Percentiles rank a stretch among this genome's conserved stretches.
Evolutionary conservation across 2,329 filamentous ascomycete species (phyloP).

Genomic region (Zasmidium cellare): DNA sequence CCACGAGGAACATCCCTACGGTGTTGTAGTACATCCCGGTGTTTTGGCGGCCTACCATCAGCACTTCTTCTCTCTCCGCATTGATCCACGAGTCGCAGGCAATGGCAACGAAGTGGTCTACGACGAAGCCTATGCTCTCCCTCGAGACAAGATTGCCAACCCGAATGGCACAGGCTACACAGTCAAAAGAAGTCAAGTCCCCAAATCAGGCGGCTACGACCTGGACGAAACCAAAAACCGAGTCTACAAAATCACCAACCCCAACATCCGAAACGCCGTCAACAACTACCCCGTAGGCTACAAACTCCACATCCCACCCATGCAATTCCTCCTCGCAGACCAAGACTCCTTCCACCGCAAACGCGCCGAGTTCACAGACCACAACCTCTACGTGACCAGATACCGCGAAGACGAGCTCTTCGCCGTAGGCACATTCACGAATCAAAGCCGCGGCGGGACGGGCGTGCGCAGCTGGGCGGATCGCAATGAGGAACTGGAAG

Average conservation of each 20-base stretch:
- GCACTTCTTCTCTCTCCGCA: constrained; percentile 65
- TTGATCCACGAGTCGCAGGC: constrained; percentile 51
- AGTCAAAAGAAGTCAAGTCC: constrained; percentile 48
- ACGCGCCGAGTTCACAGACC: constrained; percentile 59
- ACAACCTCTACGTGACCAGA: constrained; percentile 60
- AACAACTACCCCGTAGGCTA: constrained; percentile 51
- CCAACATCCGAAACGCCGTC: constrained; percentile 45
- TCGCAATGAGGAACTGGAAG: constrained; percentile 51
- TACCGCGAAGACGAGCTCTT: constrained; percentile 61
- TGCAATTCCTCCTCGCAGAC: constrained; percentile 54
- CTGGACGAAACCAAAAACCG: constrained; percentile 46
- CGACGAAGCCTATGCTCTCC: constrained; percentile 59
- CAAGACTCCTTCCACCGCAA: constrained; percentile 57
- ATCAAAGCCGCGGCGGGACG: constrained; percentile 56
- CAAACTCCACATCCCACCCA: constrained; percentile 51
- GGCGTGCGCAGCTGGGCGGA: constrained; percentile 52
- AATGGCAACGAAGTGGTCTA: constrained; percentile 50
- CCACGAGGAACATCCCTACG: constrained; percentile 63
- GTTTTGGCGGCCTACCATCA: constrained; percentile 72
- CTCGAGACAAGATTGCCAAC: constrained; percentile 54
- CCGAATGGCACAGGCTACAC: constrained; percentile 56
- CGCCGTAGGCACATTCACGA: constrained; percentile 54
- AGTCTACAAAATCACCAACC: constrained; percentile 52
- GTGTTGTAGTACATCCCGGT: constrained; percentile 68
- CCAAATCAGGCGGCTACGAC: constrained; percentile 53